Conservation (phyloP, 257 asterid genomes). For the Solanum pennellii region DNA sequence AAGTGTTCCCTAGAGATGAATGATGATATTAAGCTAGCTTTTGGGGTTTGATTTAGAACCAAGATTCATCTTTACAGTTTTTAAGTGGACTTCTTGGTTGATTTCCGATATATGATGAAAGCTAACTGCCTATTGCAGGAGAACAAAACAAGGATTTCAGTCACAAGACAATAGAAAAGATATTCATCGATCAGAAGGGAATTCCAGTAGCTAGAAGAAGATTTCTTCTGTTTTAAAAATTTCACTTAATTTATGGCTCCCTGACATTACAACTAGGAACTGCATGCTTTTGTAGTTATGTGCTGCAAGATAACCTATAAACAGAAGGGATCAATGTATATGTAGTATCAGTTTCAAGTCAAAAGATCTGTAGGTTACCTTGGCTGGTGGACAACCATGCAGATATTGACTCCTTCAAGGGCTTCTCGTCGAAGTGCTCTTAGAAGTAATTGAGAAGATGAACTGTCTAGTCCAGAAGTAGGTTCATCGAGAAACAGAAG, state of each 20-base stretch:
- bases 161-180: neutral
- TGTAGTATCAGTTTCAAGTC: neutral
- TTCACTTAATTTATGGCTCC: neutral
- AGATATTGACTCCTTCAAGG: conserved; percentile 81
- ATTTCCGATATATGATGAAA: neutral
- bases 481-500: conserved; percentile 88
- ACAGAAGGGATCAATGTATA: neutral
- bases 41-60: neutral
- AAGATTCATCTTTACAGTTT: neutral
- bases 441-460: conserved; percentile 89
- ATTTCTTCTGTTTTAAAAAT: neutral
- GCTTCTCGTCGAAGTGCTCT: conserved; percentile 92
- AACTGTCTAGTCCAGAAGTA: conserved; percentile 90
- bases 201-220: neutral
- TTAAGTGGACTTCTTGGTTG: neutral
- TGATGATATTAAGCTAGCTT: neutral
- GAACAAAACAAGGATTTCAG: neutral
- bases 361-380: conserved; percentile 33
- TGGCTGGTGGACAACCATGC: conserved; percentile 98
- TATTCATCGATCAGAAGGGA: neutral
- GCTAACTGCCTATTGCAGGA: neutral
- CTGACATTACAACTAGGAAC: neutral
- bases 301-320: neutral
- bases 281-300: neutral
- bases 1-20: neutral